Evolutionary conservation across 257 asterid genomes (phyloP).

Genomic region (Salvia splendens): DNA sequence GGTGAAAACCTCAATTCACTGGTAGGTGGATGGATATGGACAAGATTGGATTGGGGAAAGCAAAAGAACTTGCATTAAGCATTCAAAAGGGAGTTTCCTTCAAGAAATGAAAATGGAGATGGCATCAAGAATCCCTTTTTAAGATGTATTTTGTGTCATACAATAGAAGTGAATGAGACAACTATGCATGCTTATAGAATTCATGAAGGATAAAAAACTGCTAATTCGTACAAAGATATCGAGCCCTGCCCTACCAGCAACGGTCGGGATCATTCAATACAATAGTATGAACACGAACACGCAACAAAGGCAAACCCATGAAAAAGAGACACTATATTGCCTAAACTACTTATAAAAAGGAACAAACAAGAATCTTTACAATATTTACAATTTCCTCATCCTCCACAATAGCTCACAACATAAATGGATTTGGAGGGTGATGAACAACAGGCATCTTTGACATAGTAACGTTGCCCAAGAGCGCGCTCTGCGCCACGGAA

Average conservation of each 20-base stretch:
- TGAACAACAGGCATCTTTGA: constrained; percentile 61
- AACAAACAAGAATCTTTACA: not conserved
- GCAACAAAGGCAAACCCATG: too few species aligned
- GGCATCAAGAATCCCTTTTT: not conserved
- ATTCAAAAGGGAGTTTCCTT: constrained; percentile 81
- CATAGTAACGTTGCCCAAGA: constrained; percentile 61
- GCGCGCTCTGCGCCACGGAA: constrained; percentile 47
- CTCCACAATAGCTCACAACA: constrained; percentile 40
- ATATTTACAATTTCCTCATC: constrained; percentile 32
- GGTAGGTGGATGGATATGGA: not conserved
- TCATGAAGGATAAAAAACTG: too few species aligned
- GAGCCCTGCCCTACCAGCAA: too few species aligned
- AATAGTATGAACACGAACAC: too few species aligned
- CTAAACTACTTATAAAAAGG: not conserved
- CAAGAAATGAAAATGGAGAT: constrained; percentile 44
- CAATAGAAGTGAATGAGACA: too few species aligned
- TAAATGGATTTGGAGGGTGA: constrained; percentile 66
- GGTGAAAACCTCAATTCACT: not conserved
- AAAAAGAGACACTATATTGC: not conserved
- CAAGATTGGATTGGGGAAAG: constrained; percentile 81
- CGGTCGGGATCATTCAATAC: too few species aligned
- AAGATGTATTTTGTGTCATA: not conserved
- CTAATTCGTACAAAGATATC: too few species aligned
- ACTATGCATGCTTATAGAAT: too few species aligned
- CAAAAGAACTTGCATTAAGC: constrained; percentile 70